A percentile compares a stretch with the other conserved stretches of the same genome.
Evolutionary conservation across 1,284 basidiomycete species (phyloP).

Genomic region (Austropuccinia psidii): DNA sequence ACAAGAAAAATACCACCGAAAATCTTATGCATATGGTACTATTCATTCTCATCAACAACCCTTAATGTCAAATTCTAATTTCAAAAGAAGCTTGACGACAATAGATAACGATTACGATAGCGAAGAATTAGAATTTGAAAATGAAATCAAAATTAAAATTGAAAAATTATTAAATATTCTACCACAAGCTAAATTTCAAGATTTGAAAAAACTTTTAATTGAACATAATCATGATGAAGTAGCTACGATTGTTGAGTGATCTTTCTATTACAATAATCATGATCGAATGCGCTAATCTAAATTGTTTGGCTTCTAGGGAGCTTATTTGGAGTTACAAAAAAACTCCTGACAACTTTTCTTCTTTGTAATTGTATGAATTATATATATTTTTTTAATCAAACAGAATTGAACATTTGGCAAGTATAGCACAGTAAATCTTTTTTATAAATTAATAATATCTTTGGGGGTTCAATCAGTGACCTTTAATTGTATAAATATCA

Average conservation of each 20-base stretch:
- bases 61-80: no score
- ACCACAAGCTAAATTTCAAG: background rate
- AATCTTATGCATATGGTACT: constrained; percentile 1
- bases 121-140: background rate
- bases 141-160: background rate
- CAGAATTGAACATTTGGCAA: no score
- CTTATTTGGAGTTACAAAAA: background rate
- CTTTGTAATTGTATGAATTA: no score
- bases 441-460: no score
- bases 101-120: background rate
- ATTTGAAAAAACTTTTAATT: background rate
- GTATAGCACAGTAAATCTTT: no score
- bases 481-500: no score
- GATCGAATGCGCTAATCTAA: background rate
- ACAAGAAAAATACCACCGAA: background rate
- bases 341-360: no score
- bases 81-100: no score
- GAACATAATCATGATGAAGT: constrained; percentile 13
- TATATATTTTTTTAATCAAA: no score
- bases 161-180: constrained; percentile 12
- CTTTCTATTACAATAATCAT: background rate
- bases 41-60: background rate
- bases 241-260: constrained; percentile 7
- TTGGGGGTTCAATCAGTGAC: no score
- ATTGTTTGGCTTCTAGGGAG: background rate